Conservation (phyloP, 176 grass and related monocot genomes). For the Ampelocalamus luodianensis region DNA sequence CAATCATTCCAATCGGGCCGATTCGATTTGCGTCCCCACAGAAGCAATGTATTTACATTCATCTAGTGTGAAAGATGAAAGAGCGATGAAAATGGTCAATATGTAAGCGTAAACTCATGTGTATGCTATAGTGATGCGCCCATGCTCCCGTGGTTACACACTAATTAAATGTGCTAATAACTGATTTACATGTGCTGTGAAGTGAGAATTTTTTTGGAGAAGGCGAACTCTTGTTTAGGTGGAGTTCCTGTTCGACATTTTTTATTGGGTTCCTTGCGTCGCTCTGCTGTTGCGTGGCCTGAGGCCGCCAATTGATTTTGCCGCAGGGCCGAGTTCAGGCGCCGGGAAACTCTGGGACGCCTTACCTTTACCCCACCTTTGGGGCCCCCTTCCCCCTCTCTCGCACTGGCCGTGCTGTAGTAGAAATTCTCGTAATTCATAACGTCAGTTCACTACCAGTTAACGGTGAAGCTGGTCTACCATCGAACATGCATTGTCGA, state of each 20-base stretch:
- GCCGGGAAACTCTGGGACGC: not conserved
- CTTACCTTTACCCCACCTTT: not conserved
- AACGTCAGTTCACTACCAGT: not conserved
- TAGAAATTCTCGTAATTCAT: not conserved
- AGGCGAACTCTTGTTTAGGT: not conserved
- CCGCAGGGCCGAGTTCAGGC: not conserved
- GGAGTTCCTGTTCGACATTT: not conserved
- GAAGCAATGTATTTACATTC: conserved; percentile 16
- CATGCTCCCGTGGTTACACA: not conserved
- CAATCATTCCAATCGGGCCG: not conserved
- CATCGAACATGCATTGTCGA: not conserved
- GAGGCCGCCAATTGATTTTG: not conserved
- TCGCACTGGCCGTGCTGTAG: not conserved
- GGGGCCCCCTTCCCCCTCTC: no score
- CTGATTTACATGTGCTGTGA: not conserved
- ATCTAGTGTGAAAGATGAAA: conserved; percentile 9
- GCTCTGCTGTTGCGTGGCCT: no score
- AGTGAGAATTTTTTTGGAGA: not conserved
- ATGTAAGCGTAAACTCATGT: not conserved
- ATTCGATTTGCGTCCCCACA: not conserved
- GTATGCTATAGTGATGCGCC: not conserved
- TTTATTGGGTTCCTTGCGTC: no score
- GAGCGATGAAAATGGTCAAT: not conserved
- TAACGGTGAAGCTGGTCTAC: not conserved
- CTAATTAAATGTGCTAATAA: not conserved